phyloP scores from a whole-genome alignment of 768 basidiomycete genomes.

The Roridomyces roridus region DNA sequence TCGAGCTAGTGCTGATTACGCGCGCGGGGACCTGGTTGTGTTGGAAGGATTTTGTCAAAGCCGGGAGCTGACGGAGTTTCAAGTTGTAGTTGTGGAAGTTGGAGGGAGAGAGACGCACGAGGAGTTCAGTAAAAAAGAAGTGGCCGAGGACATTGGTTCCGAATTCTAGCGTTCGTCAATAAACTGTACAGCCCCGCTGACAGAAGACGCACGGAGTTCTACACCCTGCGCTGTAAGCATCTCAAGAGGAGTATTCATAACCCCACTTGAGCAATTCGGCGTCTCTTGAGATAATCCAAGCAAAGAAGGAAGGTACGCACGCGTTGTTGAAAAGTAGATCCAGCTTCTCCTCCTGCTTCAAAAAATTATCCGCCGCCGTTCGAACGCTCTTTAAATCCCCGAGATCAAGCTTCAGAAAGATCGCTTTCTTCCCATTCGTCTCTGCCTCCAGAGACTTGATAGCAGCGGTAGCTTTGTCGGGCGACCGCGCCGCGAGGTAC shows the following conservation, averaged over 20 bases:
- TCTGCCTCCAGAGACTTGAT: slow-evolving; percentile 32
- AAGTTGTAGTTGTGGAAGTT: not conserved
- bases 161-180: slow-evolving; percentile 18
- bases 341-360: slow-evolving; percentile 19
- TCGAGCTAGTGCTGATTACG: slow-evolving; percentile 30
- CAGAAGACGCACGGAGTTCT: not conserved
- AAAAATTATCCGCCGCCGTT: slow-evolving; percentile 32
- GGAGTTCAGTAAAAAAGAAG: slow-evolving; percentile 16
- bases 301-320: no score
- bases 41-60: slow-evolving; percentile 23
- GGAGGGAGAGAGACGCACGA: not conserved
- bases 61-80: slow-evolving; percentile 27
- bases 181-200: no score
- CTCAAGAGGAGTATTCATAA: slow-evolving; percentile 29
- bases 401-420: slow-evolving; percentile 32
- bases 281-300: slow-evolving; percentile 7
- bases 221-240: slow-evolving; percentile 26
- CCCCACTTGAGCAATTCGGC: no score
- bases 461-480: slow-evolving; percentile 16
- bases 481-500: slow-evolving; percentile 31
- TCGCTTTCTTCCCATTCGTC: slow-evolving; percentile 32
- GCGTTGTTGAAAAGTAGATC: slow-evolving; percentile 34
- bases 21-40: slow-evolving; percentile 29
- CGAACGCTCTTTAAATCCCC: no score
- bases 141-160: slow-evolving; percentile 24